A percentile compares a stretch with the other conserved stretches of the same genome.
Conservation (phyloP, 2,329 filamentous ascomycete species). For the Calonectria crousiana region DNA sequence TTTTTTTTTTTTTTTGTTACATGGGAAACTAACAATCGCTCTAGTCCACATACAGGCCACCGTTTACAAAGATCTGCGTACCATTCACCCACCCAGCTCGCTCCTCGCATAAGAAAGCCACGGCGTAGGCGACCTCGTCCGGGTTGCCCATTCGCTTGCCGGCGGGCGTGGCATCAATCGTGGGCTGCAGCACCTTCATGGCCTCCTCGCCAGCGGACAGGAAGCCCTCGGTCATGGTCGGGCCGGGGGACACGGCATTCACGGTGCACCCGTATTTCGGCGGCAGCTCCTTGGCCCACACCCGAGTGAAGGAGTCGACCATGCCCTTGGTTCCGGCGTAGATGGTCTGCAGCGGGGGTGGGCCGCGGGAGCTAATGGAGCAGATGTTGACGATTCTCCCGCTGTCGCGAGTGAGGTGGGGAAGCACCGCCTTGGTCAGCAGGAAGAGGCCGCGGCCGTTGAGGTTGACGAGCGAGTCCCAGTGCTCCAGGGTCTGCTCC, state of each 20-base stretch:
- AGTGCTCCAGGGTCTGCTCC: constrained; percentile 53
- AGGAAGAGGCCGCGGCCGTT: constrained; percentile 58
- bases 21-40: neutral
- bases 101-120: constrained; percentile 59
- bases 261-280: constrained; percentile 30
- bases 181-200: constrained; percentile 55
- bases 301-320: constrained; percentile 59
- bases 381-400: constrained; percentile 59
- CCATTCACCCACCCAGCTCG: constrained; percentile 62
- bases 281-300: constrained; percentile 55
- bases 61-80: constrained; percentile 45
- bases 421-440: constrained; percentile 52
- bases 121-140: constrained; percentile 60
- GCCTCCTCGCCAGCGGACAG: constrained; percentile 32
- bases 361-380: constrained; percentile 48
- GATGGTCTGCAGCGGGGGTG: constrained; percentile 55
- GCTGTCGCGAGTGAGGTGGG: constrained; percentile 50
- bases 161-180: constrained; percentile 57
- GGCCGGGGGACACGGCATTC: constrained; percentile 28
- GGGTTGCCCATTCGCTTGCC: constrained; percentile 56
- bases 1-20: neutral
- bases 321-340: constrained; percentile 64
- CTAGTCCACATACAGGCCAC: constrained; percentile 34
- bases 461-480: constrained; percentile 55
- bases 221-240: constrained; percentile 55